Base-by-base conservation (phyloP, 2,329 filamentous ascomycete species). In the Talaromyces marneffei region DNA sequence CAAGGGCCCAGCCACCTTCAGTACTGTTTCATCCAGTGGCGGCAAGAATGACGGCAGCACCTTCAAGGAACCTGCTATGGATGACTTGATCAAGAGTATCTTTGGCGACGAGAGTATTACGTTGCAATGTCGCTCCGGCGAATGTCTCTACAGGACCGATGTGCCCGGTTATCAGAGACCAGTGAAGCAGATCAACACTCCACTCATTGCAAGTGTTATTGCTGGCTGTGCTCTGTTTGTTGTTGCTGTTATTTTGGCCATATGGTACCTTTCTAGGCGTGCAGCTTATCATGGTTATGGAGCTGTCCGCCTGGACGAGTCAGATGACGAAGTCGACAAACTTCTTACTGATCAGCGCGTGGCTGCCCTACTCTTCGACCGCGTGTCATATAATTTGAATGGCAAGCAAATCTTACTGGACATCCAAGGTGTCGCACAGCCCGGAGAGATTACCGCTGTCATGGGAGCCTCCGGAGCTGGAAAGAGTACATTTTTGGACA, bases 391-490 rank as follows among this genome's bases (percentile, higher is more conserved):
- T 72, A 82, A 83, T 23, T 82, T 99, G 39, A 96, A 95, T 66
- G 91, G 91, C 40, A 97, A 91, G 75, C 83, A 89, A 57, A 97
- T 99, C 52, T 80, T 99, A 2, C 83, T 83, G 16, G 85, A 84
- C 14, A 88, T 99, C 35, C 87, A 88, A 66, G 94, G 94, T 52
- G 87, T 91, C 44, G 92, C 93, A n/a, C 89, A 89, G 67, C 92
- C 93, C 2, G 95, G 95, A n/a, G 92, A 99, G 73, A 85, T 97
- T 7, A 91, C 93, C 66, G 94, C 94, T 8, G 96, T 99, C 69
- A 99, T 99, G 93, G 94, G 94, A 61, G 93, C 94, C 7, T 99
- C 94, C 0, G 94, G 94, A 31, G 95, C 94, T 44, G 94, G 94
- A 62, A 99, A 99, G 78, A 99, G 94, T 0, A 96, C 92, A 0